phyloP scores from a whole-genome alignment of 768 basidiomycete species.

The Lyophyllum semitale region DNA sequence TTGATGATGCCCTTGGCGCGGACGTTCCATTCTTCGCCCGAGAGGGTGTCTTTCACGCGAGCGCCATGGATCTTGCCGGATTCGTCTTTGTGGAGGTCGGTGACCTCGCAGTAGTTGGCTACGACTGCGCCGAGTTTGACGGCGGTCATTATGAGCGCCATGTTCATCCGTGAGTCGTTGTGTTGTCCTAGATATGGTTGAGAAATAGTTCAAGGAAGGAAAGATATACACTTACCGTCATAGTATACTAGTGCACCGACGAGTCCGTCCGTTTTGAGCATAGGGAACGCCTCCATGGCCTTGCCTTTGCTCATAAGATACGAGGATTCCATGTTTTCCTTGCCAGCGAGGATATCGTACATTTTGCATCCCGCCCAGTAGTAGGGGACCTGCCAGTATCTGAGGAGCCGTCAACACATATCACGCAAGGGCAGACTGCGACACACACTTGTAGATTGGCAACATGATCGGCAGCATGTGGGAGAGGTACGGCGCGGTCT shows the following conservation, averaged over 20 bases:
- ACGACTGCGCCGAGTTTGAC: constrained; percentile 88
- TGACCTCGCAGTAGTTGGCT: constrained; percentile 90
- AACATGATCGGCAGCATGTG: constrained; percentile 96
- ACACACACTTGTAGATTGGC: constrained; percentile 84
- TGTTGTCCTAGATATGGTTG: constrained; percentile 71
- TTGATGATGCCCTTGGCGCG: constrained; percentile 92
- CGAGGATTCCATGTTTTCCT: constrained; percentile 94
- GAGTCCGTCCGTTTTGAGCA: constrained; percentile 90
- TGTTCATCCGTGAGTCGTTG: constrained; percentile 98
- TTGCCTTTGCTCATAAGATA: constrained; percentile 96
- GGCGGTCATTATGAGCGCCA: constrained; percentile 92
- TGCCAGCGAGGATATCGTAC: constrained; percentile 93
- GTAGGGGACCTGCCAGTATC: constrained; percentile 97
- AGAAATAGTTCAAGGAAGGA: constrained; percentile 37
- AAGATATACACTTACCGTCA: constrained; percentile 63
- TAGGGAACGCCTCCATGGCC: constrained; percentile 93
- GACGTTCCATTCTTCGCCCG: constrained; percentile 81
- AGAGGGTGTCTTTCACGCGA: constrained; percentile 74
- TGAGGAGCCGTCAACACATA: constrained; percentile 25
- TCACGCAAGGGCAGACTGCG: neutral
- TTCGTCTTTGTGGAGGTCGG: constrained; percentile 66
- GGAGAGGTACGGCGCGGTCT: constrained; percentile 93
- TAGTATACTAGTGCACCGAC: constrained; percentile 97
- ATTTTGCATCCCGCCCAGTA: constrained; percentile 95
- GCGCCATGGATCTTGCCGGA: constrained; percentile 78